These are phyloP conservation scores for Aspergillus novofumigatus DNA, from an alignment of 2,329 filamentous ascomycete species.

Conservation along the genomic window DNA sequence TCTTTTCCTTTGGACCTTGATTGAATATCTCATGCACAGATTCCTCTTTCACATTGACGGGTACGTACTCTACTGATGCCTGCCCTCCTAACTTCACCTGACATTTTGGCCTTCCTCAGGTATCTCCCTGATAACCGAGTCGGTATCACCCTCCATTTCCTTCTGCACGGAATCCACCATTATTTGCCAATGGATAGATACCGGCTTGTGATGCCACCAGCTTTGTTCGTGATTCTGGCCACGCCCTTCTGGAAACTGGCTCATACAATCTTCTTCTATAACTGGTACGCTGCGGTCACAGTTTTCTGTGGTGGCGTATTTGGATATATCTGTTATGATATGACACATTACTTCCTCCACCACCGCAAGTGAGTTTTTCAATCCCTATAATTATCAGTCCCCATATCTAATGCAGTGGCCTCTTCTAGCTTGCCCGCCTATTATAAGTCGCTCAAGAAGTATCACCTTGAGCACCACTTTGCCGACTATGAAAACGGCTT, in stretches of 20 bases:
- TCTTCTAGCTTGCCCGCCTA: constrained; percentile 66
- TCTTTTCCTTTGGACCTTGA: constrained; percentile 76
- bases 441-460: constrained; percentile 93
- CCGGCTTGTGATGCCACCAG: constrained; percentile 92
- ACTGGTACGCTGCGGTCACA: constrained; percentile 76
- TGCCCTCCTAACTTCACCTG: neutral
- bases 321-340: constrained; percentile 91
- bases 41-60: constrained; percentile 92
- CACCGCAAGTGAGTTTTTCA: constrained; percentile 68
- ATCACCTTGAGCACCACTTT: constrained; percentile 95
- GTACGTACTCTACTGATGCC: constrained; percentile 50
- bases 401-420: constrained; percentile 7
- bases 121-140: constrained; percentile 87
- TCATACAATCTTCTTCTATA: constrained; percentile 73
- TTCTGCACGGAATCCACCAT: constrained; percentile 95
- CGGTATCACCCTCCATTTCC: constrained; percentile 81
- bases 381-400: neutral
- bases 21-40: constrained; percentile 85
- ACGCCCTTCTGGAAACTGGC: constrained; percentile 90
- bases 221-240: constrained; percentile 78
- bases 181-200: constrained; percentile 99
- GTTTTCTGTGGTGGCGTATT: constrained; percentile 89
- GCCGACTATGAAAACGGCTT: constrained; percentile 97
- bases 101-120: constrained; percentile 43
- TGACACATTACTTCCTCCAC: constrained; percentile 98